Conservation (phyloP, 163 green algal genomes). For the Chloroidium sp. region DNA sequence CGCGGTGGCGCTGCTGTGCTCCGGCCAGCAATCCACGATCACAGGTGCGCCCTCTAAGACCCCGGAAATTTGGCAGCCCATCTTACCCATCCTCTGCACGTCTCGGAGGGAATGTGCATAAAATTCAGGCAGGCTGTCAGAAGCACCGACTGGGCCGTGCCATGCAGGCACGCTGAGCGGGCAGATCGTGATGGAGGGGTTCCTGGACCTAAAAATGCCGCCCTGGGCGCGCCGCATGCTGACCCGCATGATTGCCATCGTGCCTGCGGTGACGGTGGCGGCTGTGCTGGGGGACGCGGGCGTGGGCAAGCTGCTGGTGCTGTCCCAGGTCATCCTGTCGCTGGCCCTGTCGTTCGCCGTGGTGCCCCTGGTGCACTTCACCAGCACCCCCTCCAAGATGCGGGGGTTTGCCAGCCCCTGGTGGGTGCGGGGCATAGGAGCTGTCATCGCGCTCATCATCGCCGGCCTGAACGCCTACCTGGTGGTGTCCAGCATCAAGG, state of each 20-base stretch:
- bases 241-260: constrained; percentile 46
- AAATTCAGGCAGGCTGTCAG: no score
- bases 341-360: constrained; percentile 44
- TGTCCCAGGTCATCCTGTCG: constrained; percentile 41
- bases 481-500: constrained; percentile 22
- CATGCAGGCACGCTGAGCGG: constrained; percentile 12
- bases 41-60: constrained; percentile 42
- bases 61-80: no score
- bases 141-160: neutral
- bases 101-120: no score
- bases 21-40: constrained; percentile 59
- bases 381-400: constrained; percentile 23
- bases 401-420: constrained; percentile 28
- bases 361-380: constrained; percentile 51
- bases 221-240: constrained; percentile 52
- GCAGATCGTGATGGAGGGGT: constrained; percentile 74
- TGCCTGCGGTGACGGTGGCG: constrained; percentile 44
- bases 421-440: constrained; percentile 8
- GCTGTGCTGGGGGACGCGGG: constrained; percentile 34
- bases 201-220: constrained; percentile 42
- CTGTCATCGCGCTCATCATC: constrained; percentile 32
- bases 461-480: constrained; percentile 45
- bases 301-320: constrained; percentile 40
- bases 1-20: constrained; percentile 51
- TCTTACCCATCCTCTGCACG: no score